Conservation (phyloP, 2,329 filamentous ascomycete species). For the Hortaea werneckii region DNA sequence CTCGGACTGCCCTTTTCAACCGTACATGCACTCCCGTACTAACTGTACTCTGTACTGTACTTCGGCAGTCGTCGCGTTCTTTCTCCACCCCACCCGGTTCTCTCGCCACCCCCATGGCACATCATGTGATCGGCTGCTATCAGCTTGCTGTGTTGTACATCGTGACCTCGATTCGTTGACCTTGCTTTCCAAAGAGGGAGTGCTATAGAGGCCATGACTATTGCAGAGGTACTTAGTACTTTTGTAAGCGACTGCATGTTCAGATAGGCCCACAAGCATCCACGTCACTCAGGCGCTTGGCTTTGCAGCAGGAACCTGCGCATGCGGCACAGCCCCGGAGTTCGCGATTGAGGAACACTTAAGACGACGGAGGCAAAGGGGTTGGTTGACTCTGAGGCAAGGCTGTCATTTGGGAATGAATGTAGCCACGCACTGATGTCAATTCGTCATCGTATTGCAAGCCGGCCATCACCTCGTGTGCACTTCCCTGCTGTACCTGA, state of each 20-base stretch:
- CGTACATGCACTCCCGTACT: background rate
- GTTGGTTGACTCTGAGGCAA: too few species aligned
- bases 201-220: background rate
- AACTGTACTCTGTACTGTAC: background rate
- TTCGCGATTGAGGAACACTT: too few species aligned
- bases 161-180: background rate
- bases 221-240: background rate
- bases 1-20: background rate
- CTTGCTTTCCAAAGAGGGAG: background rate
- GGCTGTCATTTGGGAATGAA: too few species aligned
- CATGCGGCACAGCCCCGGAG: too few species aligned
- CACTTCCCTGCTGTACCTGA: too few species aligned
- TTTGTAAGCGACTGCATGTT: background rate
- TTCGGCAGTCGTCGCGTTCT: background rate
- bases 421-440: too few species aligned
- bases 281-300: conserved; percentile 2
- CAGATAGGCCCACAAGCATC: conserved; percentile 6
- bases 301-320: background rate
- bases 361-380: too few species aligned
- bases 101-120: background rate
- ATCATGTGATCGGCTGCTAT: too few species aligned
- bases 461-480: too few species aligned
- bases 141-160: too few species aligned
- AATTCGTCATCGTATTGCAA: too few species aligned
- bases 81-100: background rate